Evolutionary conservation across 2,329 filamentous ascomycete species (phyloP).

Genomic region (Monilinia fructicola): DNA sequence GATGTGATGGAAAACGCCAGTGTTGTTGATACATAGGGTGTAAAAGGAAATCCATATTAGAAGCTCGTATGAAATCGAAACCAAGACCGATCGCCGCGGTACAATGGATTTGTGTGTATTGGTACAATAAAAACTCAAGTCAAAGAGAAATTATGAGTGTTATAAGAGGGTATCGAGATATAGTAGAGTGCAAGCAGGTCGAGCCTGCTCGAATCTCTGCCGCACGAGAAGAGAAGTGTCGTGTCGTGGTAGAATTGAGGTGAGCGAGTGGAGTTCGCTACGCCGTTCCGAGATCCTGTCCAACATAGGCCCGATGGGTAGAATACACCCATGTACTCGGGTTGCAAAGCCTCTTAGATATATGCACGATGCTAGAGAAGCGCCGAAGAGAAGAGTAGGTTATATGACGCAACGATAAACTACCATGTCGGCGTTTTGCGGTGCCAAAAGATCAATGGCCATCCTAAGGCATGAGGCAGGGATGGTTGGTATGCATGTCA

Average conservation of each 20-base stretch:
- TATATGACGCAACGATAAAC: not conserved
- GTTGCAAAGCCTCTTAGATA: not conserved
- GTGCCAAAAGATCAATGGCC: not conserved
- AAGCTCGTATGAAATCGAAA: not conserved
- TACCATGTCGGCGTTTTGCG: not conserved
- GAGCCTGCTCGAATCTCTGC: conserved; percentile 21
- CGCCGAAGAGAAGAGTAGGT: not conserved
- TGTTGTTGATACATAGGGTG: conserved; percentile 1
- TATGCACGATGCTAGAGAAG: not conserved
- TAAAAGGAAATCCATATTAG: not conserved
- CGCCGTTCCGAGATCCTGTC: not conserved
- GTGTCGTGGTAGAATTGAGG: not conserved
- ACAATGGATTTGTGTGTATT: not conserved
- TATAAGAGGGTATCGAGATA: conserved; percentile 20
- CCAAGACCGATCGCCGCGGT: not conserved
- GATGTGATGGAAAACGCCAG: conserved; percentile 3
- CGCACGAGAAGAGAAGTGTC: conserved; percentile 4
- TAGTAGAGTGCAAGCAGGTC: not conserved
- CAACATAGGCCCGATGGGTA: not conserved
- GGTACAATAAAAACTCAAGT: not conserved
- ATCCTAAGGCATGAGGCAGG: not conserved
- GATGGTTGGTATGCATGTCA: conserved; percentile 2
- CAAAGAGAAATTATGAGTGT: not conserved
- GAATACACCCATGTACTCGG: not conserved
- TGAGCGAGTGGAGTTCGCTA: not conserved